phyloP scores from a whole-genome alignment of 495 filamentous ascomycete species.

The Daldinia bambusicola region DNA sequence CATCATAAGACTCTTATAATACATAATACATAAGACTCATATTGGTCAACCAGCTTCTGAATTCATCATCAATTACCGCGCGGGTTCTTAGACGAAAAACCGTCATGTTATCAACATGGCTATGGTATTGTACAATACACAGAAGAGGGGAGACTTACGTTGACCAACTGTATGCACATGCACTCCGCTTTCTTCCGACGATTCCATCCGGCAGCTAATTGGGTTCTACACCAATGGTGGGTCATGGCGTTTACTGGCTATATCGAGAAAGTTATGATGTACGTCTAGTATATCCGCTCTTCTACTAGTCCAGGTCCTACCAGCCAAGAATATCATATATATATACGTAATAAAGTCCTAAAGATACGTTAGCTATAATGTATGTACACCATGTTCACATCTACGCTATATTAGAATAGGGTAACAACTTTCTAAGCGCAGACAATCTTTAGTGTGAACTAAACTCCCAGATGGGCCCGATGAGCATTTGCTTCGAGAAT shows the following conservation, averaged over 20 bases:
- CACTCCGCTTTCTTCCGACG: conserved; percentile 38
- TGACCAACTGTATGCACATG: background rate
- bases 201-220: conserved; percentile 30
- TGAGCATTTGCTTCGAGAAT: conserved; percentile 12
- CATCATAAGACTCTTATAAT: conserved; percentile 36
- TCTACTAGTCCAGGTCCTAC: background rate
- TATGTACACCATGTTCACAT: conserved; percentile 7
- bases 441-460: too few species aligned
- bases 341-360: too few species aligned
- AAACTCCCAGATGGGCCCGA: too few species aligned
- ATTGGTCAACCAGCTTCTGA: conserved; percentile 30
- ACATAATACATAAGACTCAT: conserved; percentile 28
- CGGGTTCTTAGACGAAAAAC: conserved; percentile 15
- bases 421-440: background rate
- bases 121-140: background rate
- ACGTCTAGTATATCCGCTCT: background rate
- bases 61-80: conserved; percentile 41
- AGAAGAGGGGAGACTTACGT: conserved; percentile 2
- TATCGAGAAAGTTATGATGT: too few species aligned
- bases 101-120: background rate
- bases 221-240: background rate
- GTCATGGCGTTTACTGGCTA: conserved; percentile 4
- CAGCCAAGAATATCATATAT: too few species aligned
- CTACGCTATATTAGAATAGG: background rate
- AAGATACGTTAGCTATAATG: conserved; percentile 2